Percentiles rank a stretch among this genome's conserved stretches.
phyloP scores from a whole-genome alignment of 352 stramenopile genomes.

The Phytopythium montanum region DNA sequence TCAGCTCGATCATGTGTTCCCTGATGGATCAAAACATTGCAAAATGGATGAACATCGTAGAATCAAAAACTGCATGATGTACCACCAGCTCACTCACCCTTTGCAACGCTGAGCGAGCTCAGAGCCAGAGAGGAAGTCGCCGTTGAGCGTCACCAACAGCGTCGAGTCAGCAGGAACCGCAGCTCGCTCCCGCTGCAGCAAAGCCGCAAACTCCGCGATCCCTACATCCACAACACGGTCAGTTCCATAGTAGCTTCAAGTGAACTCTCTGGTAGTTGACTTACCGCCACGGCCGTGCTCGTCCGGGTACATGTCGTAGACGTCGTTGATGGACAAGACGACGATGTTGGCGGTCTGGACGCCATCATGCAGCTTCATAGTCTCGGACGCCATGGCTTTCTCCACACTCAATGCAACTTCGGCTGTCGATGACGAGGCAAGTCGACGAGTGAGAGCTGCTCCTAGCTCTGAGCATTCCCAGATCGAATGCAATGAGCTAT shows the following conservation, averaged over 20 bases:
- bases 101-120: slow-evolving; percentile 58
- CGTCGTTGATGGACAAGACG: slow-evolving; percentile 66
- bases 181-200: slow-evolving; percentile 45
- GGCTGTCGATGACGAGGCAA: neutral
- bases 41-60: neutral
- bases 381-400: neutral
- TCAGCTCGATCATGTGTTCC: slow-evolving; percentile 72
- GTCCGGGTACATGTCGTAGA: slow-evolving; percentile 72
- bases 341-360: slow-evolving; percentile 18
- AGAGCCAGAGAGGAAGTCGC: slow-evolving; percentile 72
- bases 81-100: slow-evolving; percentile 38
- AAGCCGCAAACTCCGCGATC: slow-evolving; percentile 59
- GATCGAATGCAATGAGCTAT: neutral
- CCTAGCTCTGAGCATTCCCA: neutral
- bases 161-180: slow-evolving; percentile 39
- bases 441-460: neutral
- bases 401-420: neutral
- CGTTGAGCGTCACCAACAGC: slow-evolving; percentile 71
- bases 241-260: neutral
- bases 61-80: no score
- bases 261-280: neutral
- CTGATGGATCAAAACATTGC: slow-evolving; percentile 12
- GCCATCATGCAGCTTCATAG: neutral
- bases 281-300: slow-evolving; percentile 46
- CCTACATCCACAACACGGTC: slow-evolving; percentile 1